Evolutionary conservation across 2,329 filamentous ascomycete species (phyloP).

Genomic region (Zopfia rhizophila): DNA sequence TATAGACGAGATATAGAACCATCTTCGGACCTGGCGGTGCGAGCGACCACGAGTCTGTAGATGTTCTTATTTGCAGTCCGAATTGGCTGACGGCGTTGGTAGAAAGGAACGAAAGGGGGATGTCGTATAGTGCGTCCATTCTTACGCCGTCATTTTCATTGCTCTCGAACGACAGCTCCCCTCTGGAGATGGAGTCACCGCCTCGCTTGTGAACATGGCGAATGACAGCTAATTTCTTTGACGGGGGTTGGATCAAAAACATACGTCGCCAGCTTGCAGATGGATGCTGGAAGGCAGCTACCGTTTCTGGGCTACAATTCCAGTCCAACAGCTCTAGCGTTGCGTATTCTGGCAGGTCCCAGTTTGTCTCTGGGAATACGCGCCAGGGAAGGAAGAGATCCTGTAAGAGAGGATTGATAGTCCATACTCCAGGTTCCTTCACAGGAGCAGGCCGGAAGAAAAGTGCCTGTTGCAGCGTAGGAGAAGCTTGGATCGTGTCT

Average conservation of each 20-base stretch:
- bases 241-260: conserved; percentile 25
- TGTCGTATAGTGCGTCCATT: conserved; percentile 26
- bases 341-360: conserved; percentile 1
- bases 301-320: neutral
- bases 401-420: conserved; percentile 20
- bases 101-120: conserved; percentile 14
- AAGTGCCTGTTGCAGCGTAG: conserved; percentile 21
- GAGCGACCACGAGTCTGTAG: too few species aligned
- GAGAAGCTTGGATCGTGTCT: conserved; percentile 18
- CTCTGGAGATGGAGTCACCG: neutral
- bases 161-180: conserved; percentile 11
- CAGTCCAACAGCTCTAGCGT: conserved; percentile 13
- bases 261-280: conserved; percentile 29
- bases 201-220: neutral
- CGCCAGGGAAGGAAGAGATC: conserved; percentile 23
- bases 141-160: conserved; percentile 17
- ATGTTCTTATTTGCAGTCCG: conserved; percentile 6
- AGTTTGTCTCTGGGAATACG: neutral
- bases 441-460: conserved; percentile 19
- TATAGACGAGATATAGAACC: conserved; percentile 5
- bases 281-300: conserved; percentile 14
- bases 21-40: conserved; percentile 5
- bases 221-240: conserved; percentile 4
- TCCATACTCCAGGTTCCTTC: neutral
- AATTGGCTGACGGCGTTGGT: neutral